Percentiles rank a stretch among this genome's conserved stretches.
phyloP scores from a whole-genome alignment of 2,329 filamentous ascomycete species.

The Fusarium luffae region DNA sequence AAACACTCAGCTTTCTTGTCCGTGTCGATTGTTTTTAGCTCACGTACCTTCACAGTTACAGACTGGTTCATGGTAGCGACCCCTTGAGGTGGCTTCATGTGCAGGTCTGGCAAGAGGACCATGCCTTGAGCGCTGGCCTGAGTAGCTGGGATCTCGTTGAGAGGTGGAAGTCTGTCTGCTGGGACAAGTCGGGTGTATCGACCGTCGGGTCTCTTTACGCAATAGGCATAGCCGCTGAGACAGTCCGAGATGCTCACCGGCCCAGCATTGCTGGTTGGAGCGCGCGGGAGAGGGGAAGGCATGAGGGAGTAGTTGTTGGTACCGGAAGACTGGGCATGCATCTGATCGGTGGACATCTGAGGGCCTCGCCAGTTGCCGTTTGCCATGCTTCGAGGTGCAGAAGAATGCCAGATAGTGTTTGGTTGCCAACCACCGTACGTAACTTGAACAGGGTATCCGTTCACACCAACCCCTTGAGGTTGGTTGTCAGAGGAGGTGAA shows the following conservation, averaged over 20 bases:
- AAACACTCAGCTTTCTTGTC: constrained; percentile 45
- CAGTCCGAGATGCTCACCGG: constrained; percentile 37
- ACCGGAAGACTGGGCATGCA: constrained; percentile 1
- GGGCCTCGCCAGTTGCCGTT: constrained; percentile 40
- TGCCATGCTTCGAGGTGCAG: constrained; percentile 36
- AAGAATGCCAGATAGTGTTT: constrained; percentile 11
- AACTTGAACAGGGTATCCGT: constrained; percentile 13
- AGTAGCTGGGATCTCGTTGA: constrained; percentile 56
- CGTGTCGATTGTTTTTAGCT: not conserved
- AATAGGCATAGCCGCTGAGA: constrained; percentile 35
- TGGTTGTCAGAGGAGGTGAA: constrained; percentile 9
- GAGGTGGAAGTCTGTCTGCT: constrained; percentile 36
- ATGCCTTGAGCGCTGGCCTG: constrained; percentile 56
- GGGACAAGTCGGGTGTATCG: constrained; percentile 35
- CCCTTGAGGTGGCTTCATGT: constrained; percentile 52
- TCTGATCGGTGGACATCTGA: constrained; percentile 12
- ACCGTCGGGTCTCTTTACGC: constrained; percentile 29
- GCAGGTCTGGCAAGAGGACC: constrained; percentile 59
- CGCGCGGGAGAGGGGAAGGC: not conserved
- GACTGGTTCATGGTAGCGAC: constrained; percentile 53
- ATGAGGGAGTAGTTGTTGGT: constrained; percentile 30
- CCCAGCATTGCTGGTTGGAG: not conserved
- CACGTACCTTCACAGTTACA: constrained; percentile 55
- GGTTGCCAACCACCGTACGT: constrained; percentile 30
- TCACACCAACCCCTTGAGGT: not conserved